phyloP scores from a whole-genome alignment of 768 basidiomycete species.

The Cyclocybe aegerita region DNA sequence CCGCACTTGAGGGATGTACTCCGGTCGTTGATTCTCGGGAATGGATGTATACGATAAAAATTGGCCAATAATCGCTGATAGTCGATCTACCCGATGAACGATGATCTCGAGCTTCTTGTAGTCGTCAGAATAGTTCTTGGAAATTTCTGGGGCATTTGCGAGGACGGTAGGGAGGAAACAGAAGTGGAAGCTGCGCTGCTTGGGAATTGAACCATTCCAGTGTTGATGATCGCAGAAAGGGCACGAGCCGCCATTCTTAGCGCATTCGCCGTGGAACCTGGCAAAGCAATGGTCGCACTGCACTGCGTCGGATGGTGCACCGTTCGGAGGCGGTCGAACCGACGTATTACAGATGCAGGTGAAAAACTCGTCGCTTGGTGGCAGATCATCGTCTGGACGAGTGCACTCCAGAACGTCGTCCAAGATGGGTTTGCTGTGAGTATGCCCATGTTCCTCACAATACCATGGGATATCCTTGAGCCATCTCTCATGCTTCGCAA shows the following conservation, averaged over 20 bases:
- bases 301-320: constrained; percentile 76
- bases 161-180: constrained; percentile 75
- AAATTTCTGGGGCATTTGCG: constrained; percentile 72
- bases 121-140: constrained; percentile 74
- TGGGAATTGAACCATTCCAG: constrained; percentile 85
- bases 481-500: constrained; percentile 70
- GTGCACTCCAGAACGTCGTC: constrained; percentile 78
- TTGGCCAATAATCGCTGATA: constrained; percentile 74
- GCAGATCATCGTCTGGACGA: constrained; percentile 74
- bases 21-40: constrained; percentile 67
- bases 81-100: constrained; percentile 75
- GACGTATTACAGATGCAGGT: constrained; percentile 81
- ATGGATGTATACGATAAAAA: constrained; percentile 75
- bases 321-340: constrained; percentile 78
- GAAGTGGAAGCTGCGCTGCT: constrained; percentile 82
- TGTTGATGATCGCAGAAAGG: constrained; percentile 92
- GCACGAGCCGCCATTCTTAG: constrained; percentile 86
- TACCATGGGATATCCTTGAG: constrained; percentile 78
- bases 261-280: constrained; percentile 82
- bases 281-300: constrained; percentile 91
- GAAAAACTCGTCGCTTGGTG: constrained; percentile 78
- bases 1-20: constrained; percentile 79
- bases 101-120: constrained; percentile 81
- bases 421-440: constrained; percentile 64
- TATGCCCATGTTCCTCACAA: constrained; percentile 61